Evolutionary conservation across 345 rosid species (phyloP).

Genomic region (Bretschneidera sinensis): DNA sequence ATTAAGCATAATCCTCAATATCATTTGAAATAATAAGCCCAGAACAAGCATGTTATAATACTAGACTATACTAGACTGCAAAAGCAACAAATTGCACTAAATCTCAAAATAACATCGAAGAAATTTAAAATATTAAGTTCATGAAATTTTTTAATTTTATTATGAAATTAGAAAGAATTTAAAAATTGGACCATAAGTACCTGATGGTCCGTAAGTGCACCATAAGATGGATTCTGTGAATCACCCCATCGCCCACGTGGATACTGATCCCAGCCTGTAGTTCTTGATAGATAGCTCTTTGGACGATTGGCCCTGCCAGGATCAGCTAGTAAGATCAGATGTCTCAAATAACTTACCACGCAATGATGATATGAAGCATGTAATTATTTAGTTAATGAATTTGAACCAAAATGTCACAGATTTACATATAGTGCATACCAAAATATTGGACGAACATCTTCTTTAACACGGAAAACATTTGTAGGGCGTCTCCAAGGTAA

Average conservation of each 20-base stretch:
- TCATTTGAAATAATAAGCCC: too few species aligned
- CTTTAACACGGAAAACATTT: slow-evolving; percentile 80
- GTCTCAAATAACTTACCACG: slow-evolving; percentile 5
- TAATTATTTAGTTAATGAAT: neutral
- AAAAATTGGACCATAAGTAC: too few species aligned
- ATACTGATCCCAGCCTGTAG: slow-evolving; percentile 87
- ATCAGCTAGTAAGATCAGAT: slow-evolving; percentile 15
- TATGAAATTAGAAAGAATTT: too few species aligned
- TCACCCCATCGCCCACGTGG: slow-evolving; percentile 95
- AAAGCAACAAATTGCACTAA: too few species aligned
- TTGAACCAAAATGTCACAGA: neutral
- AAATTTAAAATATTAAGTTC: neutral
- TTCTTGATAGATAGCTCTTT: slow-evolving; percentile 90
- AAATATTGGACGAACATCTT: slow-evolving; percentile 95
- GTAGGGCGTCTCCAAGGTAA: slow-evolving; percentile 96
- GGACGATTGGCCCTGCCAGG: slow-evolving; percentile 95
- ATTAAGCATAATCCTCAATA: too few species aligned
- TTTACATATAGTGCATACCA: slow-evolving; percentile 45
- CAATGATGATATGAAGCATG: neutral
- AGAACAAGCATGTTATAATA: too few species aligned
- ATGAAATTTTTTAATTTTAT: too few species aligned
- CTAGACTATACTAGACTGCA: too few species aligned
- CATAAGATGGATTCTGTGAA: slow-evolving; percentile 80
- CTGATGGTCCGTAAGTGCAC: slow-evolving; percentile 85
- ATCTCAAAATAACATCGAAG: too few species aligned